Base-by-base conservation (phyloP, 305 asterid genomes). In the Fraxinus dipetala region DNA sequence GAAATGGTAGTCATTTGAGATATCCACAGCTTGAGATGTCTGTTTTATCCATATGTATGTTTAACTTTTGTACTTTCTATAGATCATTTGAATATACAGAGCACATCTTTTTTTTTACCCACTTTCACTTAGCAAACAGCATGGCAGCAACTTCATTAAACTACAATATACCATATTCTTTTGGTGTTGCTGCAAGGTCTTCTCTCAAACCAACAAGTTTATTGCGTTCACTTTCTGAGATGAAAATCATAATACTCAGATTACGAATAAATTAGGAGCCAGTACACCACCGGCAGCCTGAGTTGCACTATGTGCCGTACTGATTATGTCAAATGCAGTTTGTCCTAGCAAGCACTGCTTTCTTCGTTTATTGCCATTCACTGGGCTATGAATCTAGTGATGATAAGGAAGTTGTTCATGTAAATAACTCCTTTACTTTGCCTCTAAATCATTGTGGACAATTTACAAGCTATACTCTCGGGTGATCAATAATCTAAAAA, bases 121-220 rank as follows among this genome's bases (percentile, higher is more conserved):
- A 3, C 26, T 5, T 22, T 75, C 32, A 30, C 20, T 35, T 16
- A 81, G 79, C 48, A 38, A 38, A 38, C 93, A 92, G 96, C 92
- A 86, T 91, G 79, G 90, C 90, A 3, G 72, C 88, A 28, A 75
- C 91, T 2, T 78, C 87, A 61, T 32, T 87, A 85, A 95, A 93
- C 80, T 91, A 79, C 81, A 89, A 81, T 76, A 78, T 92, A 65
- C 95, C 93, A 1, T 92, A 86, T 85, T 89, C 94, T 48, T 87
- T 89, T 22, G 93, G 95, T 9, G 93, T 89, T 77, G 95, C 94
- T 65, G 93, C 92, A 84, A 93, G 97, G 97, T 93, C 18, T 35
- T 85, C 11, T 43, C 79, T 69, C 30, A 35, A 80, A 16, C 30
- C 97, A 28, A 93, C 14, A 38, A 38, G 10, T 36, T 6, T 36